A percentile compares a stretch with the other conserved stretches of the same genome.
Conservation (phyloP, 176 grass and related monocot species). For the Avena eriantha region DNA sequence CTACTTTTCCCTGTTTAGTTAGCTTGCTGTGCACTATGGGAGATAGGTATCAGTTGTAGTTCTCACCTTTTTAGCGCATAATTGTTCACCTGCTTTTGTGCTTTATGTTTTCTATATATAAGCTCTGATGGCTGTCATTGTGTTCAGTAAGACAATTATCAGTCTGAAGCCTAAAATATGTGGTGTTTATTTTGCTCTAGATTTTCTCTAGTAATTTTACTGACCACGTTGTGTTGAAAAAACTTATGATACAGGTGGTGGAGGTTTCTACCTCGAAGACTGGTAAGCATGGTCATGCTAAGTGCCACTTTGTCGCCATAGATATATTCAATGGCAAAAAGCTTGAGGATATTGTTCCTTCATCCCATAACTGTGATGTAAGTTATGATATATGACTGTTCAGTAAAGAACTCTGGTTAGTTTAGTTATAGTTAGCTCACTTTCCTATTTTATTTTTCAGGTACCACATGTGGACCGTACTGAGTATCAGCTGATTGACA, state of each 20-base stretch:
- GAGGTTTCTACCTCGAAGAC: conserved; percentile 99
- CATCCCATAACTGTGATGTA: conserved; percentile 97
- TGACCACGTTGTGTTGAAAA: conserved; percentile 27
- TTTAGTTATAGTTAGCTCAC: not conserved
- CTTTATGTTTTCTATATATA: not conserved
- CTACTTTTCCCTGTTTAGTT: not conserved
- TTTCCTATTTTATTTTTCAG: conserved; percentile 42
- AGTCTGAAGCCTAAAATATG: not conserved
- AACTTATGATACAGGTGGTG: conserved; percentile 65
- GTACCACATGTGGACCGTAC: conserved; percentile 92
- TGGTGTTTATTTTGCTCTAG: not conserved
- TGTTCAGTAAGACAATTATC: not conserved
- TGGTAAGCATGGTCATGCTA: conserved; percentile 94
- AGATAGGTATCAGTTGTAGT: not conserved
- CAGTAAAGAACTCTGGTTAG: conserved; percentile 24
- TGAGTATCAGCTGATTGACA: conserved; percentile 95
- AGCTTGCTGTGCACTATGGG: not conserved
- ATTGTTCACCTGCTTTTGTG: not conserved
- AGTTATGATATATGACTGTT: conserved; percentile 43
- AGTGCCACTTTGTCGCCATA: conserved; percentile 94
- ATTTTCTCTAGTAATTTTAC: not conserved
- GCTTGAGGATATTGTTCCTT: conserved; percentile 96
- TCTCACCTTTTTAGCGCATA: not conserved
- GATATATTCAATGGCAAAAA: conserved; percentile 98
- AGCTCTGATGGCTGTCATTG: not conserved